These are phyloP conservation scores for Aureobasidium sp. DNA, from an alignment of 2,329 filamentous ascomycete species.

Conservation along the genomic window DNA sequence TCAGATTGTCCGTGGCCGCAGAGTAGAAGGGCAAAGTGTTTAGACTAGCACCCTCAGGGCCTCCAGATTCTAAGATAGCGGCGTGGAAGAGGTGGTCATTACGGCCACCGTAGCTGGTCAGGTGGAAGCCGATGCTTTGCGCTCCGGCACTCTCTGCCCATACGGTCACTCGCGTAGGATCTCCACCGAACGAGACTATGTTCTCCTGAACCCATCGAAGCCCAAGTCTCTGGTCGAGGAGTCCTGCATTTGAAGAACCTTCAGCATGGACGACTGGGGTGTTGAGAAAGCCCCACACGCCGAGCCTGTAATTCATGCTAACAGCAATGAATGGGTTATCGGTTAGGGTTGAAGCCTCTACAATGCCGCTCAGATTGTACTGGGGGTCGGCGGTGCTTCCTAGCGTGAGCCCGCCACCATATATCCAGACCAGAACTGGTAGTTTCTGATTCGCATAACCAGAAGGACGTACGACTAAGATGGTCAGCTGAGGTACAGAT, in stretches of 20 bases:
- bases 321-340: constrained; percentile 49
- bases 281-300: constrained; percentile 48
- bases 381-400: constrained; percentile 20
- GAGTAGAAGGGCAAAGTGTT: constrained; percentile 17
- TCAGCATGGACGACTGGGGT: constrained; percentile 36
- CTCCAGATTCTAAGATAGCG: constrained; percentile 37
- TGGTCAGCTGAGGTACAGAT: neutral
- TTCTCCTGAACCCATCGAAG: constrained; percentile 57
- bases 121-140: constrained; percentile 33
- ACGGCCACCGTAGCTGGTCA: constrained; percentile 36
- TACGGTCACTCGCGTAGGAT: constrained; percentile 51
- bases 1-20: constrained; percentile 18
- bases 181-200: constrained; percentile 54
- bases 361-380: constrained; percentile 21
- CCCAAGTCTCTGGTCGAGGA: constrained; percentile 54
- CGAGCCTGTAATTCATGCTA: constrained; percentile 49
- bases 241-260: constrained; percentile 53
- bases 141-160: constrained; percentile 52
- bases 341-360: constrained; percentile 41
- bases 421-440: constrained; percentile 20
- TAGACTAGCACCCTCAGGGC: constrained; percentile 26
- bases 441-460: constrained; percentile 21
- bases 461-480: constrained; percentile 17
- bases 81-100: constrained; percentile 38
- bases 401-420: constrained; percentile 18